These are phyloP conservation scores for Lodderomyces elongisporus DNA, from an alignment of 1,139 yeast genomes.

Conservation along the genomic window DNA sequence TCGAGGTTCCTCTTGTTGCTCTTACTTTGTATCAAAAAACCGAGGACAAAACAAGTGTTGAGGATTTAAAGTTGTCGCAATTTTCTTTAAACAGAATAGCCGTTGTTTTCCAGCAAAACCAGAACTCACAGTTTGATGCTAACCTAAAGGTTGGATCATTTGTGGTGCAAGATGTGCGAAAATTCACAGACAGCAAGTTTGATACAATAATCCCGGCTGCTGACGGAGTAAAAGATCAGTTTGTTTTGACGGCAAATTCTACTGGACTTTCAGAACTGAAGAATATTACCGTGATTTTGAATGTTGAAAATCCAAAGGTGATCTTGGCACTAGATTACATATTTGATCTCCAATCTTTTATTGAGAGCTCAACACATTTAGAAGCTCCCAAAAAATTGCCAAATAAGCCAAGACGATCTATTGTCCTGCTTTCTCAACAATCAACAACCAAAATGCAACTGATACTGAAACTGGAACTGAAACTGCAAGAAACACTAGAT, in stretches of 20 bases:
- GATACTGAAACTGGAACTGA: constrained; percentile 1
- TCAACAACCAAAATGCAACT: too few species aligned
- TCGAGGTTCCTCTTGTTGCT: constrained; percentile 59
- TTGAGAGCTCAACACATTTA: constrained; percentile 25
- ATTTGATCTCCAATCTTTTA: constrained; percentile 66
- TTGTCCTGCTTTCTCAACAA: constrained; percentile 4
- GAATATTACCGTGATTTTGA: constrained; percentile 48
- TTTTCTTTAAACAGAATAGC: constrained; percentile 61
- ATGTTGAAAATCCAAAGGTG: constrained; percentile 75
- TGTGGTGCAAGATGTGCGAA: constrained; percentile 70
- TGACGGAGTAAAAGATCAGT: constrained; percentile 62
- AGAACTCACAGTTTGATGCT: constrained; percentile 54
- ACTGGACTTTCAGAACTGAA: constrained; percentile 37
- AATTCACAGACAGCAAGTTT: constrained; percentile 59
- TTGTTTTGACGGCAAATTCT: constrained; percentile 50
- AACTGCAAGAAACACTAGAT: neutral
- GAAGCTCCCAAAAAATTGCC: neutral
- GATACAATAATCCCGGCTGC: constrained; percentile 75
- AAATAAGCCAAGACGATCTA: constrained; percentile 9
- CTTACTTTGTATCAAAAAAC: constrained; percentile 64
- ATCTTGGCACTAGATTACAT: constrained; percentile 83
- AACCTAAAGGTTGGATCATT: constrained; percentile 68
- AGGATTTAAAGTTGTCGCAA: constrained; percentile 44
- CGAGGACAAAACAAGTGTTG: constrained; percentile 28
- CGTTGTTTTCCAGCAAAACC: constrained; percentile 44